These are phyloP conservation scores for Trichoderma harzianum DNA, from an alignment of 2,329 filamentous ascomycete species.

Conservation along the genomic window DNA sequence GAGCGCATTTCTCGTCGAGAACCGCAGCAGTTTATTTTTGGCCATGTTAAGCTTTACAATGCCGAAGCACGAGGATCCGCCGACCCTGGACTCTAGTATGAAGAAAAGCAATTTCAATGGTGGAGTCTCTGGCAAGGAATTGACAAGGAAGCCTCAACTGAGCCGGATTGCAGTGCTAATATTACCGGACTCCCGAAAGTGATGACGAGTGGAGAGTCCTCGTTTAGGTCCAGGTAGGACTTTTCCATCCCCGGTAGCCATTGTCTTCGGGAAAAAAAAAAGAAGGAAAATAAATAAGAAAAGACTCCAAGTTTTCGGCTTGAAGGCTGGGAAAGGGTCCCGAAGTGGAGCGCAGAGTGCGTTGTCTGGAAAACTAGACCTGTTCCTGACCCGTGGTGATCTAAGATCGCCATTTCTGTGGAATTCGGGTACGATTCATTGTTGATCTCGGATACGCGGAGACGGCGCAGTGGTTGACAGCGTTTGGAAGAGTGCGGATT, in stretches of 20 bases:
- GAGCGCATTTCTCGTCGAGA: background rate
- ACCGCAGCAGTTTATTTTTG: background rate
- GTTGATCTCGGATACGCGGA: conserved; percentile 1
- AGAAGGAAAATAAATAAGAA: background rate
- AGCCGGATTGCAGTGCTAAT: background rate
- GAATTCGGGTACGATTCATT: background rate
- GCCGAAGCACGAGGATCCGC: background rate
- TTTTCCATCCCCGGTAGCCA: background rate
- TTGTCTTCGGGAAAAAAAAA: background rate
- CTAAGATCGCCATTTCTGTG: conserved; percentile 7
- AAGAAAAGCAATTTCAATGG: background rate
- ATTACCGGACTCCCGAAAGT: background rate
- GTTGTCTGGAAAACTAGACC: conserved; percentile 1
- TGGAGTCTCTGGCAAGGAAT: background rate
- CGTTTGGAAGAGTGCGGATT: background rate
- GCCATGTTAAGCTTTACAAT: background rate
- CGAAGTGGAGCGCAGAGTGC: background rate
- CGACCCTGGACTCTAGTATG: background rate
- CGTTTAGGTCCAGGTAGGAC: background rate
- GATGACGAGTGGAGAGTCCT: background rate
- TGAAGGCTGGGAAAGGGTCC: background rate
- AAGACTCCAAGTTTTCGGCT: background rate
- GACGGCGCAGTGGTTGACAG: background rate
- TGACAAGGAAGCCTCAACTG: background rate
- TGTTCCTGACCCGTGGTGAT: conserved; percentile 13